Percentiles rank a stretch among this genome's conserved stretches.
Conservation (phyloP, 2,329 filamentous ascomycete species). For the Aspergillus novofumigatus region DNA sequence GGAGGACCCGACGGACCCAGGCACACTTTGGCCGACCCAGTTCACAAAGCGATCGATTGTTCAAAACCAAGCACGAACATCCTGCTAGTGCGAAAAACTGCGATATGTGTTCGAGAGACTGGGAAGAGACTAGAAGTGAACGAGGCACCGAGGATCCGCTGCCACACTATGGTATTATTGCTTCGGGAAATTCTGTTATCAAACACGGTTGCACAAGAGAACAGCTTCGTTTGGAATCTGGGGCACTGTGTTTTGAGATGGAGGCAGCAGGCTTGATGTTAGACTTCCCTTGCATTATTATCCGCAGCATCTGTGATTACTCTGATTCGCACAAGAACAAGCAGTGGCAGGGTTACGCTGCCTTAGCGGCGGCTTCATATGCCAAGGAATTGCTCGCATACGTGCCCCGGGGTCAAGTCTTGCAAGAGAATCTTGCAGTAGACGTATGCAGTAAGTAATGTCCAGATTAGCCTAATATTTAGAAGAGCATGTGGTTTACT, state of each 20-base stretch:
- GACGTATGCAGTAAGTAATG: neutral
- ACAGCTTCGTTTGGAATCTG: neutral
- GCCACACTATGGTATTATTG: slow-evolving; percentile 12
- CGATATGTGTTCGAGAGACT: slow-evolving; percentile 1
- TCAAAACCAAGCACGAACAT: slow-evolving; percentile 1
- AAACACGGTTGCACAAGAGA: slow-evolving; percentile 7
- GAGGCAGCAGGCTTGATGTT: slow-evolving; percentile 1
- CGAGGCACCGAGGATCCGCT: neutral
- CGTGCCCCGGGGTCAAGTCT: neutral
- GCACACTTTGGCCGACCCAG: slow-evolving; percentile 3
- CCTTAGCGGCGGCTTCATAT: slow-evolving; percentile 5
- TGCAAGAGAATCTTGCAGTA: neutral
- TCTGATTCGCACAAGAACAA: slow-evolving; percentile 5
- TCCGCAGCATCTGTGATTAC: slow-evolving; percentile 3
- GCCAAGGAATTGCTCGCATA: slow-evolving; percentile 9
- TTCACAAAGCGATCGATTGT: slow-evolving; percentile 2
- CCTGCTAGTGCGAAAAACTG: neutral
- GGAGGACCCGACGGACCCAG: neutral
- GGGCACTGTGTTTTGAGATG: slow-evolving; percentile 6
- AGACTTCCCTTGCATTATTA: slow-evolving; percentile 1
- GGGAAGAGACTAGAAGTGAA: slow-evolving; percentile 6
- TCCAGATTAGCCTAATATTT: neutral
- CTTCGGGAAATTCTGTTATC: slow-evolving; percentile 9
- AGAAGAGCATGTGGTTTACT: neutral
- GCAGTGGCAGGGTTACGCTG: slow-evolving; percentile 6